Base-by-base conservation (phyloP, 2,329 filamentous ascomycete species). In the Sporothrix euskadiensis region DNA sequence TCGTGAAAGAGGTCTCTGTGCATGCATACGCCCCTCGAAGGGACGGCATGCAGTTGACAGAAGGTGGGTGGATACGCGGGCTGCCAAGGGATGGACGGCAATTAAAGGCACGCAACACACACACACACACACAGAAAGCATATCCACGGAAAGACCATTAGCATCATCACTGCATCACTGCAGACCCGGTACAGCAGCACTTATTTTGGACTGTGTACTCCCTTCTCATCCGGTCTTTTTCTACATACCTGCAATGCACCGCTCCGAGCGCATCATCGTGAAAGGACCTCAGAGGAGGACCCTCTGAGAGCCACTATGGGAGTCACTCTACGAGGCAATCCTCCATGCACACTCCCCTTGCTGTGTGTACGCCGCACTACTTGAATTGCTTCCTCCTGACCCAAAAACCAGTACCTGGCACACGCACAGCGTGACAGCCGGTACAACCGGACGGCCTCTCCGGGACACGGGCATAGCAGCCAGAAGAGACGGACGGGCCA, bases 391-490 rank as follows among this genome's bases (percentile, higher is more conserved):
- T 49, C 44, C 63, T 49, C 22, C 12, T 49, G 22, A 19, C 63
- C 39, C 63, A 16, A 19, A 6, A 66, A 66, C 10, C 4, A 47
- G 39, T 30, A 5, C 12, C 61, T 19, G n/a, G 12, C 22, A 66
- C n/a, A 47, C 39, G 8, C 19, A 19, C 39, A 66, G 41, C 4
- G 22, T 49, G 22, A 16, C 22, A 66, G 41, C 63, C 63, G 63
- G 63, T 49, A 49, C 63, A 12, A 49, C 63, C 63, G 63, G 63
- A 16, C 63, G 41, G 63, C 63, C 22, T 32, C 63, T 66, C 63
- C 63, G 63, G 63, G 22, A 32, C n/a, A 63, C n/a, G 35, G 35
- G 4, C 35, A 59, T 5, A 30, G n/a, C 30, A 19, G 56, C 30
- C 56, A 59, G 56, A 35, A 12, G 14, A 6, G 52, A 26, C n/a